phyloP scores from a whole-genome alignment of 2,329 filamentous ascomycete species.

The Eurotiales sp. region DNA sequence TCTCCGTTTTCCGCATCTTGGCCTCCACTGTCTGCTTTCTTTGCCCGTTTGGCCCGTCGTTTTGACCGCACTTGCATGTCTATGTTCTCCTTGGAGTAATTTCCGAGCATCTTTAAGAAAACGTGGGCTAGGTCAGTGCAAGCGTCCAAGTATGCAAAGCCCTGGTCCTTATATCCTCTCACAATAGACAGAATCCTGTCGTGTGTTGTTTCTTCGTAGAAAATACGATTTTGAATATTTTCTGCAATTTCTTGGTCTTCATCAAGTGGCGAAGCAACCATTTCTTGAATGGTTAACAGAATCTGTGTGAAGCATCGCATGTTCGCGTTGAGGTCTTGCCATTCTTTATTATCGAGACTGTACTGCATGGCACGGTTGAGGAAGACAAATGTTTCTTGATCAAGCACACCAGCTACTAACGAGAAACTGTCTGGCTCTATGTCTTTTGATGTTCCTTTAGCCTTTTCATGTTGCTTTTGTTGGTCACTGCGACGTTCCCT shows the following conservation, averaged over 20 bases:
- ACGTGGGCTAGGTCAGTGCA: constrained; percentile 88
- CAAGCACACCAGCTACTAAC: constrained; percentile 82
- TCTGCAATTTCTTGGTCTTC: constrained; percentile 98
- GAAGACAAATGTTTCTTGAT: constrained; percentile 91
- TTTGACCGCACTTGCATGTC: constrained; percentile 90
- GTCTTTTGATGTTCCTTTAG: constrained; percentile 48
- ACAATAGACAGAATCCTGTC: constrained; percentile 79
- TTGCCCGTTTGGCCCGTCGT: constrained; percentile 68
- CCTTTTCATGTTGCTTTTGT: constrained; percentile 50
- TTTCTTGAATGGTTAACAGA: constrained; percentile 84
- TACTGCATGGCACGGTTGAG: constrained; percentile 79
- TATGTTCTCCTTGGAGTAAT: constrained; percentile 89
- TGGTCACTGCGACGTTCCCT: constrained; percentile 64
- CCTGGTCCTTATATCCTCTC: constrained; percentile 86
- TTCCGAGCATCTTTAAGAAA: constrained; percentile 85
- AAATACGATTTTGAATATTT: constrained; percentile 94
- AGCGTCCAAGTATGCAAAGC: constrained; percentile 88
- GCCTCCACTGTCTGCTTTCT: constrained; percentile 47
- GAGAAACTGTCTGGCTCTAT: constrained; percentile 72
- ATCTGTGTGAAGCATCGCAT: constrained; percentile 97
- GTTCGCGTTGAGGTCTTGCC: constrained; percentile 79
- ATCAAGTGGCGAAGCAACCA: constrained; percentile 76
- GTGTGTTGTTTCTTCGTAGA: constrained; percentile 94
- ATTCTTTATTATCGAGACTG: constrained; percentile 76
- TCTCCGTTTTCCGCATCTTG: constrained; percentile 49